Percentiles rank a stretch among this genome's conserved stretches.
Conservation (phyloP, 345 rosid species). For the Cardiospermum halicacabum region DNA sequence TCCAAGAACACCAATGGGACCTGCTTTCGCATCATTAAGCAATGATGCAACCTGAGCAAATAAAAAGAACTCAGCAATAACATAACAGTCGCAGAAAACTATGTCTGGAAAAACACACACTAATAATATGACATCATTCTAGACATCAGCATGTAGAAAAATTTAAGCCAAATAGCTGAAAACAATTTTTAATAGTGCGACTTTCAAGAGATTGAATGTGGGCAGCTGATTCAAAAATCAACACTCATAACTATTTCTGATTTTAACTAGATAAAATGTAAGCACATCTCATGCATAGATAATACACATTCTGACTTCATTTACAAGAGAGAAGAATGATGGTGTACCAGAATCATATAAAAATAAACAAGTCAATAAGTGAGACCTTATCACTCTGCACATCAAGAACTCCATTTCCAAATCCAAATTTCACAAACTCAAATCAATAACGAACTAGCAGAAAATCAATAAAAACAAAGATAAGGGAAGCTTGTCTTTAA, state of each 20-base stretch:
- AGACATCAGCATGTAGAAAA: background rate
- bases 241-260: too few species aligned
- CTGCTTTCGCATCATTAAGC: constrained; percentile 76
- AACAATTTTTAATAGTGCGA: background rate
- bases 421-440: background rate
- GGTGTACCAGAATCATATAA: background rate
- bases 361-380: background rate
- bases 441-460: background rate
- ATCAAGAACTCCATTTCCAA: background rate
- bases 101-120: background rate
- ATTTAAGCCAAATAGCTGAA: background rate
- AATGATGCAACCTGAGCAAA: constrained; percentile 54
- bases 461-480: background rate
- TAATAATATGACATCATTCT: background rate
- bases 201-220: background rate
- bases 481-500: too few species aligned
- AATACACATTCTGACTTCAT: background rate
- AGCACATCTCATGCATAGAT: background rate
- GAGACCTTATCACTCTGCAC: background rate
- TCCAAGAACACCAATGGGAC: constrained; percentile 70
- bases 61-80: constrained; percentile 8
- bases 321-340: background rate
- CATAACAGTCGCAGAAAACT: background rate
- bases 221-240: background rate
- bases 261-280: too few species aligned